Evolutionary conservation across 2,329 filamentous ascomycete species (phyloP).

Genomic region (Atkinsonella texensis): DNA sequence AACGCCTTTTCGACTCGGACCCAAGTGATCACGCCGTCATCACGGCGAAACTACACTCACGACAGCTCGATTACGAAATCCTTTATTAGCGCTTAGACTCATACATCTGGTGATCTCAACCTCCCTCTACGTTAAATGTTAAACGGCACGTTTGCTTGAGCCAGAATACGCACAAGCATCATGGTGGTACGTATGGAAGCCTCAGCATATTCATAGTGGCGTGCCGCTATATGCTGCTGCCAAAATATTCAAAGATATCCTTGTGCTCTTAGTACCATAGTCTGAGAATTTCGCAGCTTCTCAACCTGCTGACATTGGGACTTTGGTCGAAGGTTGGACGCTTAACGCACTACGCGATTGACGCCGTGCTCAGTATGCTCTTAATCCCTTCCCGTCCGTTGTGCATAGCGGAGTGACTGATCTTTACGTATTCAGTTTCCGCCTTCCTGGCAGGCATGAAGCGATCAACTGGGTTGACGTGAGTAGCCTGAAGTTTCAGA

Average conservation of each 20-base stretch:
- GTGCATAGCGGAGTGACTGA: background rate
- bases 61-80: background rate
- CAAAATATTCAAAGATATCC: background rate
- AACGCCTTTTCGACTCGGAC: background rate
- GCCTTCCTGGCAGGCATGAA: constrained; percentile 95
- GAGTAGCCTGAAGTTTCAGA: constrained; percentile 35
- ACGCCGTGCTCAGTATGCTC: constrained; percentile 75
- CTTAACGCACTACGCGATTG: constrained; percentile 89
- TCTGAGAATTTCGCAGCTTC: constrained; percentile 37
- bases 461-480: constrained; percentile 95
- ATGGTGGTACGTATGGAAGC: constrained; percentile 21
- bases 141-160: background rate
- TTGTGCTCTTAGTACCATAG: constrained; percentile 6
- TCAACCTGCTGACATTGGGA: constrained; percentile 57
- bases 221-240: background rate
- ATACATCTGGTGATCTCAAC: background rate
- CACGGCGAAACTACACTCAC: background rate
- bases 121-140: background rate
- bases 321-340: constrained; percentile 74
- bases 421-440: constrained; percentile 50
- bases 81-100: too few relatives aligned
- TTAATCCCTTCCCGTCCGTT: background rate
- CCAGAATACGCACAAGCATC: constrained; percentile 9
- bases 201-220: background rate
- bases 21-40: background rate